These are phyloP conservation scores for Plectosphaerella cucumerina DNA, from an alignment of 2,329 filamentous ascomycete genomes.

Conservation along the genomic window DNA sequence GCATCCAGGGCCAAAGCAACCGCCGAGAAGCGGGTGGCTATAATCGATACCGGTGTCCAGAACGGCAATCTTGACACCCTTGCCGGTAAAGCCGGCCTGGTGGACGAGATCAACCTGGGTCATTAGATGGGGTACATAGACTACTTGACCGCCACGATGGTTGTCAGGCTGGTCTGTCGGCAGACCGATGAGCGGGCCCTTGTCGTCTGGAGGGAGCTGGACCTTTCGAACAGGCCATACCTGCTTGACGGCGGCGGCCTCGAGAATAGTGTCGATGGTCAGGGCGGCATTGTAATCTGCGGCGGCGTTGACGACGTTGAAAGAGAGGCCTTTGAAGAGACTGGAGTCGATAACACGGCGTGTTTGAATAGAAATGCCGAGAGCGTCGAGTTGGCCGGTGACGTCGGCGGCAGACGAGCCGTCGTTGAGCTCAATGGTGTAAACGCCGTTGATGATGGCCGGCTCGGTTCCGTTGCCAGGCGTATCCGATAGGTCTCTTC, in stretches of 20 bases:
- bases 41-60: slow-evolving; percentile 42
- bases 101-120: slow-evolving; percentile 32
- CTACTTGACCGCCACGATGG: too few relatives aligned
- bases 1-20: slow-evolving; percentile 45
- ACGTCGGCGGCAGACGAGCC: background rate
- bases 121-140: slow-evolving; percentile 13
- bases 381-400: background rate
- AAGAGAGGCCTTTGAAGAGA: background rate
- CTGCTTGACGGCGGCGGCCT: background rate
- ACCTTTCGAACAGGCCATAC: too few relatives aligned
- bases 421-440: background rate
- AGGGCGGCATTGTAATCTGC: background rate
- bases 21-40: slow-evolving; percentile 45
- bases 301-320: background rate
- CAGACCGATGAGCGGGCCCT: too few relatives aligned
- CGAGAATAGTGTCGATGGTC: background rate
- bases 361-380: background rate
- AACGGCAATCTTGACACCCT: slow-evolving; percentile 37
- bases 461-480: background rate
- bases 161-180: too few relatives aligned
- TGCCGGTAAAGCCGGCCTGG: slow-evolving; percentile 38
- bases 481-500: too few relatives aligned
- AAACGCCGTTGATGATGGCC: background rate
- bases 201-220: background rate
- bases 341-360: background rate